Evolutionary conservation across 1,284 basidiomycete species (phyloP).

Genomic region (Malassezia slooffiae): DNA sequence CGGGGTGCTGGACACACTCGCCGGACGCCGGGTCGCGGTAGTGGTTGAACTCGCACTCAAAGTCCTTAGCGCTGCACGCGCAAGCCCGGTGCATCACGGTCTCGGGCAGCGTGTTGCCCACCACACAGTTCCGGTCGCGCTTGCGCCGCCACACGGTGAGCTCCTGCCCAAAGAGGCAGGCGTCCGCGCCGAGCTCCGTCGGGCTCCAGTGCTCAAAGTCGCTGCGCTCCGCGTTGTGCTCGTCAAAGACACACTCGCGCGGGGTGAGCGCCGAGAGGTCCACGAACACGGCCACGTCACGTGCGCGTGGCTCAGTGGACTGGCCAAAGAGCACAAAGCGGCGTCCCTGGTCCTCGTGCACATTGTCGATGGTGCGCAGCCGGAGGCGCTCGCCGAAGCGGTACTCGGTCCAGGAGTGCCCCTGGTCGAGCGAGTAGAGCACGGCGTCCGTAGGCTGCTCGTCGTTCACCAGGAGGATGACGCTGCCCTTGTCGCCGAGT

Average conservation of each 20-base stretch:
- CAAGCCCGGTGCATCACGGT: conserved; percentile 28
- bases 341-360: conserved; percentile 78
- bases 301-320: conserved; percentile 50
- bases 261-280: conserved; percentile 65
- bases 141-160: conserved; percentile 42
- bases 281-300: conserved; percentile 66
- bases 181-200: conserved; percentile 34
- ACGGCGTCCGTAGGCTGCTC: conserved; percentile 82
- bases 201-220: conserved; percentile 46
- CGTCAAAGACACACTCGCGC: conserved; percentile 33
- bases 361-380: conserved; percentile 69
- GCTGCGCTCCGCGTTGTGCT: conserved; percentile 21
- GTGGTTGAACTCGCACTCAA: conserved; percentile 46
- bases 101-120: conserved; percentile 33
- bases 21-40: conserved; percentile 25
- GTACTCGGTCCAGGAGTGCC: conserved; percentile 75
- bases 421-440: conserved; percentile 79
- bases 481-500: conserved; percentile 89
- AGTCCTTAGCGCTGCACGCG: conserved; percentile 36
- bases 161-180: conserved; percentile 41
- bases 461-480: conserved; percentile 87
- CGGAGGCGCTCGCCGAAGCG: conserved; percentile 69
- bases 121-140: conserved; percentile 37
- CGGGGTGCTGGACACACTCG: conserved; percentile 34
- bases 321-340: conserved; percentile 77